Percentiles rank a stretch among this genome's conserved stretches.
Evolutionary conservation across 2,329 filamentous ascomycete genomes (phyloP).

Genomic region (Colletotrichum orbiculare): DNA sequence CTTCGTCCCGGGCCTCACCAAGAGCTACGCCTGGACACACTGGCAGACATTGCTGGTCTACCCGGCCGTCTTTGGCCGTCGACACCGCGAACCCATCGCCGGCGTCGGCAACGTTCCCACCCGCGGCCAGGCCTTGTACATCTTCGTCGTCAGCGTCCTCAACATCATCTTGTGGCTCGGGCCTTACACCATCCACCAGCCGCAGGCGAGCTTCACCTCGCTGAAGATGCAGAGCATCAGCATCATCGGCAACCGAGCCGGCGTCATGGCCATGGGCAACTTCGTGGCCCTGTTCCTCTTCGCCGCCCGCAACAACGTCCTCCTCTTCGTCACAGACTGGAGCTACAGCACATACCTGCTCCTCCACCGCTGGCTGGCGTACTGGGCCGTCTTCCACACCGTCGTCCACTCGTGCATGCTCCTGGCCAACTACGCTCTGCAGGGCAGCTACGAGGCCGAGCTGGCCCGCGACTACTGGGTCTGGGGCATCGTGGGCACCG

Average conservation of each 20-base stretch:
- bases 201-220: slow-evolving; percentile 42
- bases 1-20: slow-evolving; percentile 45
- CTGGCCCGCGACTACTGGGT: slow-evolving; percentile 37
- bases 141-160: slow-evolving; percentile 46
- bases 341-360: slow-evolving; percentile 25
- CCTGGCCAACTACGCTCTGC: slow-evolving; percentile 13
- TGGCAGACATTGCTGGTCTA: slow-evolving; percentile 41
- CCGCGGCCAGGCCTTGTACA: slow-evolving; percentile 49
- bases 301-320: slow-evolving; percentile 18
- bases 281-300: slow-evolving; percentile 24
- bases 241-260: slow-evolving; percentile 40
- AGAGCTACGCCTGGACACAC: slow-evolving; percentile 1
- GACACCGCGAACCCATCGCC: slow-evolving; percentile 46
- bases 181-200: slow-evolving; percentile 44
- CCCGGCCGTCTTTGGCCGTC: slow-evolving; percentile 45
- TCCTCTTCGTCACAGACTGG: slow-evolving; percentile 27
- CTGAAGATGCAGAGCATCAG: slow-evolving; percentile 43
- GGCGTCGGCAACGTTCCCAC: slow-evolving; percentile 47
- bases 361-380: slow-evolving; percentile 32
- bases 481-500: slow-evolving; percentile 37
- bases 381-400: slow-evolving; percentile 25
- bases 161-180: slow-evolving; percentile 48
- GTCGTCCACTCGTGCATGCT: slow-evolving; percentile 25
- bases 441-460: slow-evolving; percentile 24
- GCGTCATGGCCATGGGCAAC: slow-evolving; percentile 28